Percentiles rank a stretch among this genome's conserved stretches.
phyloP scores from a whole-genome alignment of 768 basidiomycete genomes.

The Hygrophorus pudorinus region DNA sequence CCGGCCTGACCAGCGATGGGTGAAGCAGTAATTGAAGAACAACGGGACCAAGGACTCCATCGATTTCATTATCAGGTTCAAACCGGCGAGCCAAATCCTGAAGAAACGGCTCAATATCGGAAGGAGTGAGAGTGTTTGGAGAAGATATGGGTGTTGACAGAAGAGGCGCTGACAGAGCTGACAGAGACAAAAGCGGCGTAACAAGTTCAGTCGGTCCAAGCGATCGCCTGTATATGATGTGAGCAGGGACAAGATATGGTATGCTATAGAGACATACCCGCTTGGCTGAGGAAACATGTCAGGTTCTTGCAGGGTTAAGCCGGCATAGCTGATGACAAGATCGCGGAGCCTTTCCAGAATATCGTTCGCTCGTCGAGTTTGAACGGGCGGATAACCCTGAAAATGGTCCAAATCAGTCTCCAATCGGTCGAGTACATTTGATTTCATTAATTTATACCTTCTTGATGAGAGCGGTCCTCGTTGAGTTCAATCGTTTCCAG shows the following conservation, averaged over 20 bases:
- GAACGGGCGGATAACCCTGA: slow-evolving; percentile 52
- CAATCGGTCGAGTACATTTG: neutral
- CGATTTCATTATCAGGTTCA: slow-evolving; percentile 68
- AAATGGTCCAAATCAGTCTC: neutral
- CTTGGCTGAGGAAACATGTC: slow-evolving; percentile 89
- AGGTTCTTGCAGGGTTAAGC: slow-evolving; percentile 83
- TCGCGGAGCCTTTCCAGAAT: slow-evolving; percentile 73
- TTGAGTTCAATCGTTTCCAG: slow-evolving; percentile 78
- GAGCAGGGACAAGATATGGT: neutral
- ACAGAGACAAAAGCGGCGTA: slow-evolving; percentile 67
- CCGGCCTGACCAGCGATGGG: slow-evolving; percentile 49
- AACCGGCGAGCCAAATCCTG: slow-evolving; percentile 78
- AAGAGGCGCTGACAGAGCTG: slow-evolving; percentile 59
- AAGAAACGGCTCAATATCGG: slow-evolving; percentile 72
- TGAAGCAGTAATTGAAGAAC: slow-evolving; percentile 54
- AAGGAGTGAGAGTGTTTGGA: slow-evolving; percentile 43
- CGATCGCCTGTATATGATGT: slow-evolving; percentile 36
- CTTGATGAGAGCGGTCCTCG: slow-evolving; percentile 44
- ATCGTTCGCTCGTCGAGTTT: slow-evolving; percentile 48
- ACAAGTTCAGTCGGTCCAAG: slow-evolving; percentile 77
- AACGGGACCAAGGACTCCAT: slow-evolving; percentile 69
- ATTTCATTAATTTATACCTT: slow-evolving; percentile 34
- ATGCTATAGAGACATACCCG: slow-evolving; percentile 32
- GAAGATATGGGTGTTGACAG: slow-evolving; percentile 35
- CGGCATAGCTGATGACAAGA: slow-evolving; percentile 80